Evolutionary conservation across 2,329 filamentous ascomycete species (phyloP).

Genomic region (Neonectria ditissima): DNA sequence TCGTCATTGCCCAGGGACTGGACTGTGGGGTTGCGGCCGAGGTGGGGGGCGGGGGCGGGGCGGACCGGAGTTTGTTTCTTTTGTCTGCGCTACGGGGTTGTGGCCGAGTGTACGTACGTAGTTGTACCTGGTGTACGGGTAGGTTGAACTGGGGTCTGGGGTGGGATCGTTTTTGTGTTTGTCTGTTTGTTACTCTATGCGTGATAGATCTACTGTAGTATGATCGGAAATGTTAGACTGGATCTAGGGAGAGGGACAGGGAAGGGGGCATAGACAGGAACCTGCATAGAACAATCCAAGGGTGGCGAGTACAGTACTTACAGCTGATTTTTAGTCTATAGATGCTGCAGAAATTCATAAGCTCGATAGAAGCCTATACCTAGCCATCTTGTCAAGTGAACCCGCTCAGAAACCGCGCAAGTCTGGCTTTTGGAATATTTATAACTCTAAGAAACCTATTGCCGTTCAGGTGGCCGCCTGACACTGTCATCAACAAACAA

Average conservation of each 20-base stretch:
- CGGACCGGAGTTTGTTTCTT: background rate
- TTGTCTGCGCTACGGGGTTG: slow-evolving; percentile 1
- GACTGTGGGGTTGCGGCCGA: slow-evolving; percentile 19
- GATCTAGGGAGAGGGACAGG: too few relatives aligned
- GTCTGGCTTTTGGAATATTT: slow-evolving; percentile 18
- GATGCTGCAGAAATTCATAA: background rate
- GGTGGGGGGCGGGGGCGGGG: slow-evolving; percentile 20
- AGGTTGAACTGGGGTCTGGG: too few relatives aligned
- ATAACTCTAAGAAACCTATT: slow-evolving; percentile 40
- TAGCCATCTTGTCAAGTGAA: background rate
- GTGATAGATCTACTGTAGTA: background rate
- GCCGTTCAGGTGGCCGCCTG: slow-evolving; percentile 34
- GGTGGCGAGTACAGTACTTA: background rate
- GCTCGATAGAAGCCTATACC: too few relatives aligned
- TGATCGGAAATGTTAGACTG: background rate
- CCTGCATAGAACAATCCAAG: background rate
- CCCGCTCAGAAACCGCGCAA: too few relatives aligned
- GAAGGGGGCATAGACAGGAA: too few relatives aligned
- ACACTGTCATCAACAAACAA: slow-evolving; percentile 27
- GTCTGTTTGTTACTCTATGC: too few relatives aligned
- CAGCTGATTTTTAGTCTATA: background rate
- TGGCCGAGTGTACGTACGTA: too few relatives aligned
- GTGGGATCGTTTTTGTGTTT: too few relatives aligned
- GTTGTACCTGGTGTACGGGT: too few relatives aligned
- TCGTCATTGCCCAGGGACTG: slow-evolving; percentile 2